These are phyloP conservation scores for Bryoglossum gracile DNA, from an alignment of 495 filamentous ascomycete species.

Conservation along the genomic window DNA sequence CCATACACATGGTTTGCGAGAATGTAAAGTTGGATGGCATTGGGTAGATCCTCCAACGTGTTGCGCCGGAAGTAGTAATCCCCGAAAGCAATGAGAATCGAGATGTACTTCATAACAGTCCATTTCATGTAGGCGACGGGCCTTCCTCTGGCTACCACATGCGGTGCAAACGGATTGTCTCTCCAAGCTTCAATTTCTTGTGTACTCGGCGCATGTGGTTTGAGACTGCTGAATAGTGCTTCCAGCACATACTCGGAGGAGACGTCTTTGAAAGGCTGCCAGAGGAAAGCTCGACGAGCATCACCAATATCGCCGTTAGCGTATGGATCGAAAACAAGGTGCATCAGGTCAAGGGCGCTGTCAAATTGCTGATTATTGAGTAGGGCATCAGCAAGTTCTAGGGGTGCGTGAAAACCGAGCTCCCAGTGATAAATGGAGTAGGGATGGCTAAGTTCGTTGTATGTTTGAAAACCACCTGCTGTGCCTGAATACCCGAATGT, in stretches of 20 bases:
- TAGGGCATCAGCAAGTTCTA: slow-evolving; percentile 22
- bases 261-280: slow-evolving; percentile 18
- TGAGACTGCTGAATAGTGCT: neutral
- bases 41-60: slow-evolving; percentile 29
- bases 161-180: slow-evolving; percentile 20
- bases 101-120: slow-evolving; percentile 31
- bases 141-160: slow-evolving; percentile 24
- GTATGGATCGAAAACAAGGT: slow-evolving; percentile 29
- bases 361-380: slow-evolving; percentile 27
- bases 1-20: slow-evolving; percentile 31
- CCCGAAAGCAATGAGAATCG: slow-evolving; percentile 30
- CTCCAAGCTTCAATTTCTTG: slow-evolving; percentile 20
- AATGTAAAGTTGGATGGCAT: slow-evolving; percentile 32
- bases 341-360: slow-evolving; percentile 23
- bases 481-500: no score
- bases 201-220: neutral
- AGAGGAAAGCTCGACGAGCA: slow-evolving; percentile 21
- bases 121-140: slow-evolving; percentile 31
- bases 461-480: no score
- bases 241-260: neutral
- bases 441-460: slow-evolving; percentile 12
- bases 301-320: neutral
- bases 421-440: slow-evolving; percentile 32
- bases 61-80: slow-evolving; percentile 32
- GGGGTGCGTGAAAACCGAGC: slow-evolving; percentile 25